Evolutionary conservation across 768 basidiomycete genomes (phyloP).

Genomic region (Pluteus cervinus): DNA sequence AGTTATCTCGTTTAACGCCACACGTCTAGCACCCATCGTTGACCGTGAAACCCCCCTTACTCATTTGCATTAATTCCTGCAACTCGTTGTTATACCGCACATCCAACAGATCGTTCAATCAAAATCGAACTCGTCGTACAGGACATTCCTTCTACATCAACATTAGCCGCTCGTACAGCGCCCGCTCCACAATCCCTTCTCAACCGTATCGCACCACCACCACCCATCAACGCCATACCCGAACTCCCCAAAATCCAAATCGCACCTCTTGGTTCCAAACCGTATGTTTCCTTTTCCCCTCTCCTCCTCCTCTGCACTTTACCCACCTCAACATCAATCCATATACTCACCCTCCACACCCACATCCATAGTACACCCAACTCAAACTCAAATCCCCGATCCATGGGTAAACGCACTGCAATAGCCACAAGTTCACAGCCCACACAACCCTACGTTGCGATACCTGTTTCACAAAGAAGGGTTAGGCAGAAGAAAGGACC

Average conservation of each 20-base stretch:
- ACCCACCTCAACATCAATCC: no score
- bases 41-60: constrained; percentile 2
- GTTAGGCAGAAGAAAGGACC: constrained; percentile 67
- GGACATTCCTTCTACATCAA: constrained; percentile 16
- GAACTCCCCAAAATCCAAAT: constrained; percentile 7
- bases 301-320: background rate
- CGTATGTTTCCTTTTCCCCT: background rate
- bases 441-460: constrained; percentile 8
- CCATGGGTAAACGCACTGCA: no score
- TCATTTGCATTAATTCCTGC: background rate
- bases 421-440: constrained; percentile 1
- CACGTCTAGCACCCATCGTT: no score
- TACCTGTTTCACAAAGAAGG: constrained; percentile 28
- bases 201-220: constrained; percentile 19
- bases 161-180: constrained; percentile 15
- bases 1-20: constrained; percentile 22
- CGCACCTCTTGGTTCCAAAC: background rate
- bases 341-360: no score
- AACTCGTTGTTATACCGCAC: background rate
- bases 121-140: constrained; percentile 61
- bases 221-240: constrained; percentile 10
- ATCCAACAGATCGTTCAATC: constrained; percentile 51
- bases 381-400: no score
- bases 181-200: constrained; percentile 18
- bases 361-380: no score